Conservation (phyloP, 2,329 filamentous ascomycete species). For the Leptographium galeiforme region DNA sequence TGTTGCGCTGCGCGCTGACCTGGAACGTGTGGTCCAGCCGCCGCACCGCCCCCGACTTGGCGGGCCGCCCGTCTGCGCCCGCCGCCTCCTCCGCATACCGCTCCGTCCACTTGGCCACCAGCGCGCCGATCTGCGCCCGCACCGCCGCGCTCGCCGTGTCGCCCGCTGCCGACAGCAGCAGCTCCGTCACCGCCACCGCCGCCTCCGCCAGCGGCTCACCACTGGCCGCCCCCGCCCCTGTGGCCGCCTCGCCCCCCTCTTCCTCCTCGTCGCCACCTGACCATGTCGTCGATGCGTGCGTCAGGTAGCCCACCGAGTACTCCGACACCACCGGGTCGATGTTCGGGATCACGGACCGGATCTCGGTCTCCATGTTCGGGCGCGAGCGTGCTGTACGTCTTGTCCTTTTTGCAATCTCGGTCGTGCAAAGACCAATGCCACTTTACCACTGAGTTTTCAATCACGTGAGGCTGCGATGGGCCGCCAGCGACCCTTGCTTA, state of each 20-base stretch:
- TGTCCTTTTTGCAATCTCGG: no score
- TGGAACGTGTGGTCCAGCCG: constrained; percentile 90
- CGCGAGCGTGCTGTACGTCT: neutral
- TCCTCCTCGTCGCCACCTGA: constrained; percentile 50
- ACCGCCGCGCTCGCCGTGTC: constrained; percentile 52
- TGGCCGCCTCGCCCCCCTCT: constrained; percentile 26
- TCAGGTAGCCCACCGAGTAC: constrained; percentile 88
- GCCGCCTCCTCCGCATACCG: constrained; percentile 52
- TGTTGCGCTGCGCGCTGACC: constrained; percentile 84
- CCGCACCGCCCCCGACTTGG: constrained; percentile 57
- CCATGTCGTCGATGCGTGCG: constrained; percentile 79
- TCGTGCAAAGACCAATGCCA: no score
- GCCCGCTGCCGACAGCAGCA: constrained; percentile 87
- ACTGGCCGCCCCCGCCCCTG: constrained; percentile 27
- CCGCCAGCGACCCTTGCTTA: no score
- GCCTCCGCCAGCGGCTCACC: constrained; percentile 64
- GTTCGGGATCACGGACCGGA: constrained; percentile 69
- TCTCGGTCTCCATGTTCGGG: constrained; percentile 66
- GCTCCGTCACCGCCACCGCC: constrained; percentile 68
- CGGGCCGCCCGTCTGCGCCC: constrained; percentile 46
- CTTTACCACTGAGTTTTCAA: no score
- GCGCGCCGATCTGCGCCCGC: constrained; percentile 63
- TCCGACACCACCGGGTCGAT: constrained; percentile 83
- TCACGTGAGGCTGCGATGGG: no score
- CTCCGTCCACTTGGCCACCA: constrained; percentile 83